These are phyloP conservation scores for Trichoderma simmonsii DNA, from an alignment of 2,329 filamentous ascomycete genomes.

Conservation along the genomic window DNA sequence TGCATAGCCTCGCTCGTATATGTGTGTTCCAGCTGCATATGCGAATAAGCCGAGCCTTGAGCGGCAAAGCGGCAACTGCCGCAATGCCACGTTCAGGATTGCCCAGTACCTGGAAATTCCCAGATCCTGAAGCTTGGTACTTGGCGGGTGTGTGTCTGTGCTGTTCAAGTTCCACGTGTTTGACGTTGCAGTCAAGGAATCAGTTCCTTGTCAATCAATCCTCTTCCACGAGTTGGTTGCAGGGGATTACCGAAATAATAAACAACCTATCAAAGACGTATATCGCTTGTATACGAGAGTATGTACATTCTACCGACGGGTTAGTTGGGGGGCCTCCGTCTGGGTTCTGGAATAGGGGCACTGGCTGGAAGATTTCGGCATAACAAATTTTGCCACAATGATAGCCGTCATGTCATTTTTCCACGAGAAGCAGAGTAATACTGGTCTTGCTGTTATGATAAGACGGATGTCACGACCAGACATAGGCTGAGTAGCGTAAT, in stretches of 20 bases:
- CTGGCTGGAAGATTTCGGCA: neutral
- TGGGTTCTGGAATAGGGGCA: neutral
- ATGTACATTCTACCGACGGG: neutral
- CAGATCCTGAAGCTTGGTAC: neutral
- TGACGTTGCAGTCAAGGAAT: neutral
- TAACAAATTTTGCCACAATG: neutral
- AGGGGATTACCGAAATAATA: neutral
- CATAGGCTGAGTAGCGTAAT: too few relatives aligned
- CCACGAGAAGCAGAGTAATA: neutral
- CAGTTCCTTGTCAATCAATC: neutral
- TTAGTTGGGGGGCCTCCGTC: neutral
- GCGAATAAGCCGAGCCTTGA: neutral
- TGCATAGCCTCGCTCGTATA: neutral
- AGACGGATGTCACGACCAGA: neutral
- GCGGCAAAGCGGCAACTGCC: neutral
- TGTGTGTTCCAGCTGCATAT: neutral
- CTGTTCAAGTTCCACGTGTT: neutral
- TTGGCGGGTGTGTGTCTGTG: neutral
- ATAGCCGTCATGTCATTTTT: too few relatives aligned
- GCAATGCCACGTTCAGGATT: neutral
- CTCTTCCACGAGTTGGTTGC: neutral
- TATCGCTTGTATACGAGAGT: neutral
- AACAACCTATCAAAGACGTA: neutral
- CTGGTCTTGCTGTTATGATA: neutral
- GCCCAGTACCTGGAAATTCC: neutral